Evolutionary conservation across 768 basidiomycete species (phyloP).

Genomic region (Flagelloscypha sp.): DNA sequence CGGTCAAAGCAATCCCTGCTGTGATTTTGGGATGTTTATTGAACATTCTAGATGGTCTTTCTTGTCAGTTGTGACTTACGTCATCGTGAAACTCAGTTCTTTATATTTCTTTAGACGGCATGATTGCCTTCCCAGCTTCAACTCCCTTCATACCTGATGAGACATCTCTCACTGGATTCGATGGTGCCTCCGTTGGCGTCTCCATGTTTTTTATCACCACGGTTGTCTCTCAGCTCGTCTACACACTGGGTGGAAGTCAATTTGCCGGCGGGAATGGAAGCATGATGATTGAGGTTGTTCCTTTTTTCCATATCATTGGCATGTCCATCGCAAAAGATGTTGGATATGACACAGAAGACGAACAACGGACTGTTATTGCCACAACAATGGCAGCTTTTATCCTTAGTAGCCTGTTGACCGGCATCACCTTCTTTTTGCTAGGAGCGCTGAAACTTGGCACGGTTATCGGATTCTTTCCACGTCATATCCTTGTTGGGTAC

Average conservation of each 20-base stretch:
- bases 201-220: conserved; percentile 91
- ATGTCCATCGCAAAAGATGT: conserved; percentile 64
- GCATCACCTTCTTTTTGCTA: conserved; percentile 78
- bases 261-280: conserved; percentile 89
- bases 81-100: not conserved
- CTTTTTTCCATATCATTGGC: conserved; percentile 92
- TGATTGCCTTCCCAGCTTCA: conserved; percentile 89
- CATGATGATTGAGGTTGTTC: conserved; percentile 99
- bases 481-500: conserved; percentile 93
- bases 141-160: too few relatives aligned
- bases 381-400: conserved; percentile 89
- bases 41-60: conserved; percentile 90
- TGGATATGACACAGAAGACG: conserved; percentile 60
- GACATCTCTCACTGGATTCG: too few relatives aligned
- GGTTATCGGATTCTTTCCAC: conserved; percentile 90
- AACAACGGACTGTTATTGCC: conserved; percentile 69
- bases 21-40: conserved; percentile 78
- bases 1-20: conserved; percentile 58
- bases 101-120: conserved; percentile 57
- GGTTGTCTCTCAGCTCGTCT: conserved; percentile 72
- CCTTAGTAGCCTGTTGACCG: conserved; percentile 79
- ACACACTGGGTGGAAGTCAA: conserved; percentile 78
- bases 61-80: conserved; percentile 45
- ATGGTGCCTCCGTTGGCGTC: conserved; percentile 77
- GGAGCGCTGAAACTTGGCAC: conserved; percentile 77